phyloP scores from a whole-genome alignment of 108 stramenopile genomes.

The Skeletonema costatum region DNA sequence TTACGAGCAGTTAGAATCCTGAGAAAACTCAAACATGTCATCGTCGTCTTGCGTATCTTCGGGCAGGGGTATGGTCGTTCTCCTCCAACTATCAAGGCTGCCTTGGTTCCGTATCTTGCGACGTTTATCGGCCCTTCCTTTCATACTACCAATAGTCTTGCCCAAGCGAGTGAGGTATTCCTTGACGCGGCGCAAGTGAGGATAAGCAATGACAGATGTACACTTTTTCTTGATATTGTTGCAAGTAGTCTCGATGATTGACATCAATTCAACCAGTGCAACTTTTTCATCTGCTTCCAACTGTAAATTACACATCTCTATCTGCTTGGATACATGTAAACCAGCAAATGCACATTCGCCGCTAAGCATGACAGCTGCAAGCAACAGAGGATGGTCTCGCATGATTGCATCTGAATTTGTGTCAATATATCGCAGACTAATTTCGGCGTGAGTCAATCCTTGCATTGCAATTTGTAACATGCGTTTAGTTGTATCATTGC shows the following conservation, averaged over 20 bases:
- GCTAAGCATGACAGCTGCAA: conserved; percentile 34
- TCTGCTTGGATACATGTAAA: not conserved
- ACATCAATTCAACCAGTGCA: conserved; percentile 29
- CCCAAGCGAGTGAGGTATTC: conserved; percentile 37
- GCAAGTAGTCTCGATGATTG: conserved; percentile 34
- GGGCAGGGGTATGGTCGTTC: not conserved
- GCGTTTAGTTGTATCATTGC: not conserved
- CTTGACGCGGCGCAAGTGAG: conserved; percentile 43
- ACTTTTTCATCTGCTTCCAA: conserved; percentile 19
- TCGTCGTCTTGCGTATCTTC: conserved; percentile 1
- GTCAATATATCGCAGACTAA: conserved; percentile 37
- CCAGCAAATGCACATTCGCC: conserved; percentile 35
- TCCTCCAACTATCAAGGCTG: conserved; percentile 28
- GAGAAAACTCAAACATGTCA: not conserved
- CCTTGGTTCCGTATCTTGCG: conserved; percentile 37
- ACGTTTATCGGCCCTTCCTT: conserved; percentile 35
- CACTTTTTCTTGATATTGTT: conserved; percentile 37
- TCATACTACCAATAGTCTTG: conserved; percentile 18
- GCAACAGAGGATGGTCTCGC: conserved; percentile 22
- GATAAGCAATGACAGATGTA: conserved; percentile 35
- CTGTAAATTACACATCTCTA: not conserved
- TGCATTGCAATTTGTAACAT: conserved; percentile 19
- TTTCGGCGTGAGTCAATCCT: conserved; percentile 25
- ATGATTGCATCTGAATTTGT: conserved; percentile 15
- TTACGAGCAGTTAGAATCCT: not conserved